Evolutionary conservation across 106 monocot species (phyloP).

Genomic region (Iris macrosiphon): DNA sequence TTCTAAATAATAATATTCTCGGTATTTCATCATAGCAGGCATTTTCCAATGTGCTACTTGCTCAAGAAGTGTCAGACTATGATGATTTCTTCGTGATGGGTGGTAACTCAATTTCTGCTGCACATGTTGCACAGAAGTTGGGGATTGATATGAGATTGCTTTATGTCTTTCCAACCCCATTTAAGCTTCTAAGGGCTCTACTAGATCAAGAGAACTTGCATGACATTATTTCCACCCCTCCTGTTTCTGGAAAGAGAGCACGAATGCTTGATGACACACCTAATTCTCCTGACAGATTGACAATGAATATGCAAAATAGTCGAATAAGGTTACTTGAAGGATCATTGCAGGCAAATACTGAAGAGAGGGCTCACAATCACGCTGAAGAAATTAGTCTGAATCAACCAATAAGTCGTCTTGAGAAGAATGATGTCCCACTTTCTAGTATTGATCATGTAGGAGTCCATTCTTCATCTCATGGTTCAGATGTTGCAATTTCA

Average conservation of each 20-base stretch:
- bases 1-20: too few relatives aligned
- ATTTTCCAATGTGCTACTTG: slow-evolving; percentile 45
- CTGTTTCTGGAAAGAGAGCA: slow-evolving; percentile 26
- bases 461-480: slow-evolving; percentile 3
- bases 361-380: slow-evolving; percentile 1
- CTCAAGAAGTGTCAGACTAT: slow-evolving; percentile 43
- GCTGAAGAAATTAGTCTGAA: slow-evolving; percentile 1
- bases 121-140: slow-evolving; percentile 65
- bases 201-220: slow-evolving; percentile 8
- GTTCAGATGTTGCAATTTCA: slow-evolving; percentile 1
- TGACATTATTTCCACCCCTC: not conserved
- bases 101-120: slow-evolving; percentile 83
- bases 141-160: slow-evolving; percentile 81
- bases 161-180: slow-evolving; percentile 58
- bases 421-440: slow-evolving; percentile 1
- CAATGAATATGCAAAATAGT: slow-evolving; percentile 1
- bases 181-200: slow-evolving; percentile 42
- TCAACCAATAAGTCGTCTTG: not conserved
- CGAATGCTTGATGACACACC: slow-evolving; percentile 11
- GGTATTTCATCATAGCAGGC: slow-evolving; percentile 23
- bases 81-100: slow-evolving; percentile 80
- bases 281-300: not conserved
- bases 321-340: not conserved
- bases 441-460: not conserved
- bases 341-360: slow-evolving; percentile 1